These are phyloP conservation scores for Pseudogymnoascus sp. DNA, from an alignment of 2,329 filamentous ascomycete species.

Conservation along the genomic window DNA sequence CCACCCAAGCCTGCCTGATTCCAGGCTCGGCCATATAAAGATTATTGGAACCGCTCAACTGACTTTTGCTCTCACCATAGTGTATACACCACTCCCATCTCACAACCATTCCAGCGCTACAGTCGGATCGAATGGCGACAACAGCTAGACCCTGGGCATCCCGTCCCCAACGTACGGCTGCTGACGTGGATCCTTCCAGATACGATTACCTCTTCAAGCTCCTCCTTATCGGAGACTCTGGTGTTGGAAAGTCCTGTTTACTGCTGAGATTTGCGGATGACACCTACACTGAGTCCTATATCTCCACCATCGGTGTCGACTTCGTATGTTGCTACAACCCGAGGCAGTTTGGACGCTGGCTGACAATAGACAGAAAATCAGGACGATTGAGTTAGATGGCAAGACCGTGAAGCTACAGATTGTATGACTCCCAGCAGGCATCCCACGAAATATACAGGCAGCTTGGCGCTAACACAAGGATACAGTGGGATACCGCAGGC, in stretches of 20 bases:
- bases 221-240: slow-evolving; percentile 99
- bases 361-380: slow-evolving; percentile 71
- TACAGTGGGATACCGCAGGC: slow-evolving; percentile 95
- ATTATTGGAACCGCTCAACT: background rate
- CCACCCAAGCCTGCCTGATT: background rate
- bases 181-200: slow-evolving; percentile 45
- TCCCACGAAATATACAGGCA: background rate
- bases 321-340: slow-evolving; percentile 57
- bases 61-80: slow-evolving; percentile 15
- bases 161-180: background rate
- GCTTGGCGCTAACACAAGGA: background rate
- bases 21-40: slow-evolving; percentile 5
- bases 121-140: slow-evolving; percentile 10
- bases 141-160: background rate
- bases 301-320: slow-evolving; percentile 98
- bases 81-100: slow-evolving; percentile 21
- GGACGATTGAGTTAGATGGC: slow-evolving; percentile 97
- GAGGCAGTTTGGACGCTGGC: background rate
- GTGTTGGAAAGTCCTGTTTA: slow-evolving; percentile 99
- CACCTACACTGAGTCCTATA: slow-evolving; percentile 99
- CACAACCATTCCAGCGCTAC: slow-evolving; percentile 15
- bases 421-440: slow-evolving; percentile 48
- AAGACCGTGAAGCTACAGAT: slow-evolving; percentile 99
- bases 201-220: slow-evolving; percentile 99
- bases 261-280: slow-evolving; percentile 96